Evolutionary conservation across 331 rosid genomes (phyloP).

Genomic region (Quercus phellos): DNA sequence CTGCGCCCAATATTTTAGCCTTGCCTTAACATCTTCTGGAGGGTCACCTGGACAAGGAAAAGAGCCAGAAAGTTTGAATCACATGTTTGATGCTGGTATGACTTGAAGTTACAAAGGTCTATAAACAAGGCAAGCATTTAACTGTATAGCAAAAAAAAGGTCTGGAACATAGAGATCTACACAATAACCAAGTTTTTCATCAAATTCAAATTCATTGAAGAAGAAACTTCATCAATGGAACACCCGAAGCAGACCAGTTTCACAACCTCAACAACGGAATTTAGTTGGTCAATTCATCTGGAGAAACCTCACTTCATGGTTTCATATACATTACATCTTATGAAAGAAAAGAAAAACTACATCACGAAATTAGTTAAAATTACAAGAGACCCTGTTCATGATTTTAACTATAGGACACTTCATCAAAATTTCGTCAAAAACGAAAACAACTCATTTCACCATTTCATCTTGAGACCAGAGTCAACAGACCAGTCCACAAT

Average conservation of each 20-base stretch:
- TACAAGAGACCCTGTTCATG: no score
- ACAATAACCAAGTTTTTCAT: not conserved
- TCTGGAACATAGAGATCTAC: not conserved
- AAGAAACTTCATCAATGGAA: not conserved
- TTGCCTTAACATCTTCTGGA: slow-evolving; percentile 90
- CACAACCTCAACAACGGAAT: no score
- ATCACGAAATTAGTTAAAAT: no score
- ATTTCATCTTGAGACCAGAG: no score
- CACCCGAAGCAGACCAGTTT: no score
- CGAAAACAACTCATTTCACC: no score
- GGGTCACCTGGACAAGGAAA: slow-evolving; percentile 55
- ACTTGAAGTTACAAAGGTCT: not conserved
- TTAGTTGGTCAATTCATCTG: not conserved
- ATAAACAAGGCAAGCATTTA: not conserved
- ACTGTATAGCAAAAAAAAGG: not conserved
- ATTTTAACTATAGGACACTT: no score
- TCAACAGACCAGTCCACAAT: not conserved
- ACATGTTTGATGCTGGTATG: not conserved
- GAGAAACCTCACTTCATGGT: not conserved
- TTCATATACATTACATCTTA: no score
- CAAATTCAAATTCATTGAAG: not conserved
- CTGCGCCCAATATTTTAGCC: slow-evolving; percentile 93
- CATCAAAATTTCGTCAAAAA: no score
- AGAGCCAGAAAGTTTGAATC: not conserved
- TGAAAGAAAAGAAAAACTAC: no score